A percentile compares a stretch with the other conserved stretches of the same genome.
phyloP scores from a whole-genome alignment of 2,329 filamentous ascomycete genomes.

The Colletotrichum caudatum region DNA sequence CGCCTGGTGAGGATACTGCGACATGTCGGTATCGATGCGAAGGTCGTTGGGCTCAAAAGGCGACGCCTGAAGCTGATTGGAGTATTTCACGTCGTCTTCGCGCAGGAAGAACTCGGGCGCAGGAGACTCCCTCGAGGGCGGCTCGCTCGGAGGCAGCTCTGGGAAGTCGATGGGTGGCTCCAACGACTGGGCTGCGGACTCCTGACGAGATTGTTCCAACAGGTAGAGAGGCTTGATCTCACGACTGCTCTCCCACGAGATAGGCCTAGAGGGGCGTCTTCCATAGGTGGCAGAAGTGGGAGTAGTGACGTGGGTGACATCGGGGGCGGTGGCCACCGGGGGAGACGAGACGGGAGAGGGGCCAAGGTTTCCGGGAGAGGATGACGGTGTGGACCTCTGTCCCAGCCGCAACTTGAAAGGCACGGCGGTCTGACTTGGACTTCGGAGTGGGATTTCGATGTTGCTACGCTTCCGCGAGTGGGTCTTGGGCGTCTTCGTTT shows the following conservation, averaged over 20 bases:
- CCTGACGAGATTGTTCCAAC: constrained; percentile 71
- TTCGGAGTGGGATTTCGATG: constrained; percentile 61
- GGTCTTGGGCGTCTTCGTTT: constrained; percentile 54
- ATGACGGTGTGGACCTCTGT: constrained; percentile 56
- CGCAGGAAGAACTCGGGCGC: constrained; percentile 49
- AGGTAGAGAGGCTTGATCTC: constrained; percentile 88
- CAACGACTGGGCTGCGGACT: constrained; percentile 44
- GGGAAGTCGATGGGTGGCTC: constrained; percentile 58
- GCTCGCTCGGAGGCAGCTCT: constrained; percentile 60
- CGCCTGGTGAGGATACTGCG: constrained; percentile 46
- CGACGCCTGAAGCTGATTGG: constrained; percentile 38
- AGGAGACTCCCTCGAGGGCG: constrained; percentile 52
- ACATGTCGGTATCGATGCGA: constrained; percentile 56
- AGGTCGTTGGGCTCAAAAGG: constrained; percentile 48
- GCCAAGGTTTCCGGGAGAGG: constrained; percentile 55
- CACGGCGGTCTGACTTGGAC: constrained; percentile 69
- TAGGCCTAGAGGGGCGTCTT: constrained; percentile 62
- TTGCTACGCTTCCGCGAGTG: constrained; percentile 64
- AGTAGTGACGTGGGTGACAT: constrained; percentile 44
- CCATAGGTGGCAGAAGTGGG: constrained; percentile 33
- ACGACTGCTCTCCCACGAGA: constrained; percentile 71
- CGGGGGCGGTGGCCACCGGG: constrained; percentile 49
- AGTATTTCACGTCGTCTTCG: constrained; percentile 47
- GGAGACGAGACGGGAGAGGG: constrained; percentile 55
- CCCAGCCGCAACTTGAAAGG: constrained; percentile 68